Evolutionary conservation across 805 yeast species (phyloP).

Genomic region (Zygoascus tannicola): DNA sequence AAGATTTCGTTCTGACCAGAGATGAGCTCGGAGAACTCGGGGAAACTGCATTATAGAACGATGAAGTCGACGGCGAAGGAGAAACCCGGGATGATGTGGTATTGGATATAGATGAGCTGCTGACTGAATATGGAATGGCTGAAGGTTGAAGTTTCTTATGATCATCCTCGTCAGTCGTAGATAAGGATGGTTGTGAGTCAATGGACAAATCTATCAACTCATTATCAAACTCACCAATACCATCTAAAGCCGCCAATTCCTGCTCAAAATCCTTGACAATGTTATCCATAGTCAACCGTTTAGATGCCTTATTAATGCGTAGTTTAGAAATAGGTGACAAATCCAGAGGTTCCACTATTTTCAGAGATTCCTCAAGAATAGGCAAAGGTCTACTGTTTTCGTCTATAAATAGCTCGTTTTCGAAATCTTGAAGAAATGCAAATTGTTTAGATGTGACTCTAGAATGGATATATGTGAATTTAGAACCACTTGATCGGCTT

Average conservation of each 20-base stretch:
- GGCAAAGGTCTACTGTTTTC: too few relatives aligned
- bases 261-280: constrained; percentile 2
- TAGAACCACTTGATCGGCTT: not conserved
- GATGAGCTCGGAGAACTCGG: not conserved
- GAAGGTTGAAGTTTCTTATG: not conserved
- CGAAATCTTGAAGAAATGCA: not conserved
- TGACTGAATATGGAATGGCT: constrained; percentile 1
- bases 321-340: not conserved
- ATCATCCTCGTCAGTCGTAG: too few relatives aligned
- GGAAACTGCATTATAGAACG: not conserved
- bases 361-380: too few relatives aligned
- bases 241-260: constrained; percentile 2
- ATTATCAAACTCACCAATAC: not conserved
- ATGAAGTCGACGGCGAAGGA: not conserved
- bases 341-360: not conserved
- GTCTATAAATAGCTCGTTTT: too few relatives aligned
- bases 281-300: not conserved
- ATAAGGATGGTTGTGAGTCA: too few relatives aligned
- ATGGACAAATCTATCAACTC: too few relatives aligned
- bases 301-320: not conserved
- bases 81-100: not conserved
- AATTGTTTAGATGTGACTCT: not conserved
- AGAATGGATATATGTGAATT: not conserved
- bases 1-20: not conserved
- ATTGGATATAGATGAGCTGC: not conserved